These are phyloP conservation scores for Penicillium verhagenii DNA, from an alignment of 495 filamentous ascomycete genomes.

Conservation along the genomic window DNA sequence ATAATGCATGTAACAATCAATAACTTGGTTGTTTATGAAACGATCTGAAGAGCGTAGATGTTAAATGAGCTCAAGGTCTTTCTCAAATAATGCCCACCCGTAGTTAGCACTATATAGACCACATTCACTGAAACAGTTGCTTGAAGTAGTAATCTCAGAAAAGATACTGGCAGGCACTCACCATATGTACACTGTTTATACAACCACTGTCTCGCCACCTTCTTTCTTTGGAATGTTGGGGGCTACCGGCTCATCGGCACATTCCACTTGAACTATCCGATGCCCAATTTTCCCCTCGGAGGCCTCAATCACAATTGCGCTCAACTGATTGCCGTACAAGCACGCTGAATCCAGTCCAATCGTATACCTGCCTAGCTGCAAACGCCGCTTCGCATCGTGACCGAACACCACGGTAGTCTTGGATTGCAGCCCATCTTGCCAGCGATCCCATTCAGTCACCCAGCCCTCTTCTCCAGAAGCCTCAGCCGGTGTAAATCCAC, in stretches of 20 bases:
- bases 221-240: not conserved
- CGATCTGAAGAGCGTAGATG: too few relatives aligned
- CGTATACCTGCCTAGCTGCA: slow-evolving; percentile 21
- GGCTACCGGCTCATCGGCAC: slow-evolving; percentile 16
- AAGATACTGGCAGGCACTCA: too few relatives aligned
- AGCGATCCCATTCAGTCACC: slow-evolving; percentile 23
- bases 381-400: slow-evolving; percentile 27
- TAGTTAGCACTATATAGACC: too few relatives aligned
- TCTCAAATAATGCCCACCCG: too few relatives aligned
- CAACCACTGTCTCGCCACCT: not conserved
- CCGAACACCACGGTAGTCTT: slow-evolving; percentile 26
- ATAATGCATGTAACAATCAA: too few relatives aligned
- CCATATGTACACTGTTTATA: not conserved
- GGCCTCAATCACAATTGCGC: slow-evolving; percentile 20
- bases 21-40: too few relatives aligned
- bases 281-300: slow-evolving; percentile 8
- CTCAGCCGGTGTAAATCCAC: slow-evolving; percentile 9
- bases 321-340: slow-evolving; percentile 24
- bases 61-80: too few relatives aligned
- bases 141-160: too few relatives aligned
- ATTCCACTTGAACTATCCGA: slow-evolving; percentile 21
- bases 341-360: slow-evolving; percentile 27
- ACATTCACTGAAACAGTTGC: too few relatives aligned
- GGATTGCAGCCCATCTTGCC: slow-evolving; percentile 16
- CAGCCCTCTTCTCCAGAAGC: slow-evolving; percentile 21